Evolutionary conservation across 2,329 filamentous ascomycete genomes (phyloP), one percentile per base, ranked within the genome.

Genomic region (Zasmidium cellare): DNA sequence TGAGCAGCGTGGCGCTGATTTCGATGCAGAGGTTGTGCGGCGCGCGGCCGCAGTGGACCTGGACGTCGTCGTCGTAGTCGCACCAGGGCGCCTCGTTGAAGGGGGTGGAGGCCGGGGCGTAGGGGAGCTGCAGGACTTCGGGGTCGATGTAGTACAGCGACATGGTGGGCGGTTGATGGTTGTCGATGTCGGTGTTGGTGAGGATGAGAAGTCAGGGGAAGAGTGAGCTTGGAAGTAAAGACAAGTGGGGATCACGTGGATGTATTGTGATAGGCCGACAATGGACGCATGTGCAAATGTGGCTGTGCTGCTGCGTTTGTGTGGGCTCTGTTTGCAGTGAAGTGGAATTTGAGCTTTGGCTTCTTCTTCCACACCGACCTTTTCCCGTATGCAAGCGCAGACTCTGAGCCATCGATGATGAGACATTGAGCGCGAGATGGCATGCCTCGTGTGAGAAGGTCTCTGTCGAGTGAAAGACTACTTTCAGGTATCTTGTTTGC

Each of bases 41-140:
- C 19, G 24, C 47, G 18, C 22, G 38, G 47, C 54, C 54, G 48
- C 51, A 24, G 54, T 28, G 11, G 38, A 56, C 20, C 23, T 46
- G 9, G 47, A 56, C 9, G 16, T 20, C 19, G 22, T 24, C n/a
- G 23, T 48, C 50, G 12, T n/a, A 45, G 20, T 9, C 35, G 7
- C 7, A n/a, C 12, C 11, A 41, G 7, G 35, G 35, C 35, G 11
- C 35, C 16, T 41, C 35, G 35, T 41, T 41, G 35, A 41, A 41
- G 35, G 35, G 7, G 12, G 35, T 41, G 7, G 35, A 41, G 35
- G 35, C 35, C 16, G 35, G 35, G 35, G n/a, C 11, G 35, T 41
- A 41, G 35, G 35, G 35, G 7, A 9, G 12, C 35, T 9, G 35
- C 16, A 14, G 7, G 35, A 9, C 12, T 6, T 18, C 7, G 35